Evolutionary conservation across 345 rosid species (phyloP).

Genomic region (Melastoma malabathricum): DNA sequence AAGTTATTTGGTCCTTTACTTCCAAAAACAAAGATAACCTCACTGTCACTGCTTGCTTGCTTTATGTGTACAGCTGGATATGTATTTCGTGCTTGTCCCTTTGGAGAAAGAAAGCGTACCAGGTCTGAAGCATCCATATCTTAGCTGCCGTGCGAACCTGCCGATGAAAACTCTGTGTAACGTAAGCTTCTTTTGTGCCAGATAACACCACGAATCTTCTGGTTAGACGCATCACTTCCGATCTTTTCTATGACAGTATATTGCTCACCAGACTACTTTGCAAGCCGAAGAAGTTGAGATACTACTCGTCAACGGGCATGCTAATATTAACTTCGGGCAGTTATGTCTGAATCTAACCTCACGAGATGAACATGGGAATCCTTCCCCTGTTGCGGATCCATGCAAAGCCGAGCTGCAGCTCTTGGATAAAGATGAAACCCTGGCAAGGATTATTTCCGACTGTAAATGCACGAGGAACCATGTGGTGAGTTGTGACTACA

Average conservation of each 20-base stretch:
- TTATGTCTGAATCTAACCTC: constrained; percentile 12
- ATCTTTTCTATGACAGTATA: constrained; percentile 29
- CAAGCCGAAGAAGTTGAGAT: constrained; percentile 67
- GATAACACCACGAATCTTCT: constrained; percentile 6
- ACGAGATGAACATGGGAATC: constrained; percentile 11
- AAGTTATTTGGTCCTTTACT: background rate
- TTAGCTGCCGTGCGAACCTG: constrained; percentile 56
- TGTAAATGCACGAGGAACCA: constrained; percentile 13
- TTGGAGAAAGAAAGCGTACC: constrained; percentile 38
- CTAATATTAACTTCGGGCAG: constrained; percentile 10
- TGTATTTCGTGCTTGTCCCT: constrained; percentile 69
- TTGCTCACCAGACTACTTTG: constrained; percentile 54
- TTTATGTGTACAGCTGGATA: constrained; percentile 37
- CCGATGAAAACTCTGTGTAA: constrained; percentile 68
- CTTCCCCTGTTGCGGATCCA: constrained; percentile 1
- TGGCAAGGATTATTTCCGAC: constrained; percentile 22
- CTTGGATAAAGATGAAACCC: constrained; percentile 43
- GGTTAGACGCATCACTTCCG: background rate
- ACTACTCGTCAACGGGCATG: constrained; percentile 28
- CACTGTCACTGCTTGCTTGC: background rate
- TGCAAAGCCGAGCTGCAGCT: constrained; percentile 21
- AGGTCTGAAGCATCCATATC: constrained; percentile 61
- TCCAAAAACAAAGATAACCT: constrained; percentile 1
- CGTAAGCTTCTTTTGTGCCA: constrained; percentile 37
- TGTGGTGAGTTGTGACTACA: constrained; percentile 20